A percentile compares a stretch with the other conserved stretches of the same genome.
Conservation (phyloP, 78 protist genomes). For the Dictyostelium capitatum region DNA sequence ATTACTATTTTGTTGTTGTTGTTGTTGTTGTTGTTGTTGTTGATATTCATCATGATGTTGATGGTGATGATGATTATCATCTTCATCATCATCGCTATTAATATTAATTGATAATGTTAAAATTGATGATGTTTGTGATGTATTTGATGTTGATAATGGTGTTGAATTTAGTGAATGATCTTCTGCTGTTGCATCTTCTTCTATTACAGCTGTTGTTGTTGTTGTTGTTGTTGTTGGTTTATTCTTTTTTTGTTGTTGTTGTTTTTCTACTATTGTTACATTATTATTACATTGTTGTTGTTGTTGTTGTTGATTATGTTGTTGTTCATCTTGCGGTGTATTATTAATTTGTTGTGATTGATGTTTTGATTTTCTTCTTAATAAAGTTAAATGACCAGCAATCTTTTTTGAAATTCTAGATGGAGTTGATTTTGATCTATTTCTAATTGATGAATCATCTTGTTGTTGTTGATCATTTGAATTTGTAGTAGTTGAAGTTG, state of each 20-base stretch:
- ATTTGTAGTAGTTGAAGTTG: background rate
- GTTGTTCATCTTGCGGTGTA: background rate
- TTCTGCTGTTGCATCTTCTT: background rate
- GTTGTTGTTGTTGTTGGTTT: background rate
- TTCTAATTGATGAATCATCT: background rate
- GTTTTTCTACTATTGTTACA: background rate
- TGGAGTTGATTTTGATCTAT: slow-evolving; percentile 16
- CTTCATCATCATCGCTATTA: background rate
- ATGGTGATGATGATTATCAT: background rate
- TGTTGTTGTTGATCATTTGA: background rate
- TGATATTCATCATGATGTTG: background rate
- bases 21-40: background rate
- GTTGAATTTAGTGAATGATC: background rate
- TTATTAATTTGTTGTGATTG: background rate
- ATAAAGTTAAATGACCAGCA: slow-evolving; percentile 33
- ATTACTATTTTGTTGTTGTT: too few relatives aligned
- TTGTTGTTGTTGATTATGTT: background rate
- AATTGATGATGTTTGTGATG: background rate
- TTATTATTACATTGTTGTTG: background rate
- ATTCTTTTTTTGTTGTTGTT: background rate
- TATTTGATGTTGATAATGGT: background rate
- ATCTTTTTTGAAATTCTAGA: slow-evolving; percentile 30
- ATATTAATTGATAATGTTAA: background rate
- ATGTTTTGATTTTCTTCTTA: background rate
- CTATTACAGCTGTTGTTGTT: background rate